Evolutionary conservation across 106 monocot genomes (phyloP), one percentile per base, ranked within the genome.

Genomic region (Hemerocallis citrina): DNA sequence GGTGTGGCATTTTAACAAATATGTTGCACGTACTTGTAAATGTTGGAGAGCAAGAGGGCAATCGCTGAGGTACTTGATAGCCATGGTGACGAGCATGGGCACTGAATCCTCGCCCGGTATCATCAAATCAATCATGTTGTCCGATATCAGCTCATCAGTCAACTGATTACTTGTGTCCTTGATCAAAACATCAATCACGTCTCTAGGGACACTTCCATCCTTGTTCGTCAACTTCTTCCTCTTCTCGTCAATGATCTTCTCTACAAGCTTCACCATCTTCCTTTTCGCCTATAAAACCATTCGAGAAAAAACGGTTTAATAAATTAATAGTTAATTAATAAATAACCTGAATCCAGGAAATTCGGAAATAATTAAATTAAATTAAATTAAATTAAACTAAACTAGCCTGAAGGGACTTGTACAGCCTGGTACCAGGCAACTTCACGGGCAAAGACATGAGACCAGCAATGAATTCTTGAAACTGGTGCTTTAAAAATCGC

Each of bases 61-160:
- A 33, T 86, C 94, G 25, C 89, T 83, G 62, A 95, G 83, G 69
- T 83, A 89, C 59, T 89, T 95, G 30, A 85, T 68, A 1, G 89
- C 78, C 2, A 95, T 70, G 1, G 89, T 89, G 59, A 95, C 35
- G 10, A 95, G 83, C 1, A 95, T 43, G 0, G 94, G 94, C 34
- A 95, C 94, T 0, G 94, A 95, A 36, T 95, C 94, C 65, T 95
- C 94, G 2, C 77, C 94, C 3, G 94, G 94, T 20, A 95, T 95
- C 94, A 95, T 95, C 23, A 95, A 33, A 57, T 95, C 94, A 32
- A 95, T 83, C 77, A 95, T 80, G 63, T 95, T 95, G 52, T 81
- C 83, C 19, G 86, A 80, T 52, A 95, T 89, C 25, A 89, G 73
- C 9, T 89, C 86, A 17, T 95, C 94, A 1, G 80, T 89, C 32